These are phyloP conservation scores for Pneumocystis jirovecii DNA, from an alignment of 1,139 yeast species.

Conservation along the genomic window DNA sequence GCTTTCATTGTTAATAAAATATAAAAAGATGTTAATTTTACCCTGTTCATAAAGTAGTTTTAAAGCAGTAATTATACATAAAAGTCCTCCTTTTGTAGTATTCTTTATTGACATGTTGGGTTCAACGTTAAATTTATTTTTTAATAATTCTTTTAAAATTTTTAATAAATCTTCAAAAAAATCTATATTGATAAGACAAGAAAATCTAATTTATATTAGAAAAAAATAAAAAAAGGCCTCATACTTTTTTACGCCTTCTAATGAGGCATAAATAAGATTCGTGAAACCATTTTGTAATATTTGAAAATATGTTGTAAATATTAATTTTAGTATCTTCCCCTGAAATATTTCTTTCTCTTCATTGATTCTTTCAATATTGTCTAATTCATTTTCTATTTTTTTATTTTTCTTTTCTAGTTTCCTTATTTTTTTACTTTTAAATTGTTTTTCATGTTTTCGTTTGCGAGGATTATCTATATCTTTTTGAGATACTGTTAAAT, in stretches of 20 bases:
- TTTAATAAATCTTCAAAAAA: conserved; percentile 82
- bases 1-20: neutral
- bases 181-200: conserved; percentile 85
- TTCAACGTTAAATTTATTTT: conserved; percentile 22
- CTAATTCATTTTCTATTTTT: conserved; percentile 76
- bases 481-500: conserved; percentile 30
- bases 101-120: neutral
- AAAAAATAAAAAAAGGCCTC: neutral
- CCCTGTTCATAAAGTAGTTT: conserved; percentile 66
- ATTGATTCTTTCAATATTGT: conserved; percentile 70
- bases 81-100: conserved; percentile 49
- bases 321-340: conserved; percentile 62
- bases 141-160: conserved; percentile 59
- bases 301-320: conserved; percentile 61
- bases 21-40: conserved; percentile 18
- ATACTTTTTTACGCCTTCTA: conserved; percentile 68
- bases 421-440: conserved; percentile 18
- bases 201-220: conserved; percentile 29
- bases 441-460: conserved; percentile 67
- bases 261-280: conserved; percentile 67
- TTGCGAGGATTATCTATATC: conserved; percentile 77
- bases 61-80: conserved; percentile 83
- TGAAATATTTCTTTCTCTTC: conserved; percentile 78
- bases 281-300: conserved; percentile 50
- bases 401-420: conserved; percentile 77